Evolutionary conservation across 495 filamentous ascomycete species (phyloP).

Genomic region (Podospora bellae-mahoneyi): DNA sequence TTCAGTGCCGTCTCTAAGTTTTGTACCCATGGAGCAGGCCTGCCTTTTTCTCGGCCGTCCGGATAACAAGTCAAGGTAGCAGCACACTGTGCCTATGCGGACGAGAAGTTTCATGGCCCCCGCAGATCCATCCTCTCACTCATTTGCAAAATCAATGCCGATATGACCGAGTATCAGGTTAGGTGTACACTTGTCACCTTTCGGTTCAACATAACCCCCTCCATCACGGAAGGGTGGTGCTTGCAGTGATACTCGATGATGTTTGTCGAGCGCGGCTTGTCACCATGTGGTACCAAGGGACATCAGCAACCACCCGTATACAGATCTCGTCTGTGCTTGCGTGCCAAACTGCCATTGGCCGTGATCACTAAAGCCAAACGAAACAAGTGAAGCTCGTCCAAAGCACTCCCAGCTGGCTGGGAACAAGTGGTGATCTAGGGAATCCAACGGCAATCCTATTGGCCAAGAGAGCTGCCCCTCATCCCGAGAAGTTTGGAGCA

Average conservation of each 20-base stretch:
- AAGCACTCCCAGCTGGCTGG: constrained; percentile 29
- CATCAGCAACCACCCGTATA: neutral
- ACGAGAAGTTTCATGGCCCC: constrained; percentile 3
- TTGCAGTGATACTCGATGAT: neutral
- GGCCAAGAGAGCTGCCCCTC: constrained; percentile 20
- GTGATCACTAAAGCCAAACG: neutral
- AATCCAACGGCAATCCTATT: constrained; percentile 20
- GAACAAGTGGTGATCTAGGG: constrained; percentile 21
- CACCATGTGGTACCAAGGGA: neutral
- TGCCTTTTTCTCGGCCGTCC: no score
- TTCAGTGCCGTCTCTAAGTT: neutral
- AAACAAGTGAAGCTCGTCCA: constrained; percentile 11
- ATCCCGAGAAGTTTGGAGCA: constrained; percentile 10
- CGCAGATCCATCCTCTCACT: neutral
- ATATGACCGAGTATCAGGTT: no score
- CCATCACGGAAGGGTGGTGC: neutral
- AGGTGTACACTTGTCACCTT: no score
- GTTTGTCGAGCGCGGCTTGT: neutral
- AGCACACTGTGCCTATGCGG: neutral
- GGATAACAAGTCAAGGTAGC: neutral
- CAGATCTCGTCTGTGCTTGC: constrained; percentile 8
- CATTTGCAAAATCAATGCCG: neutral
- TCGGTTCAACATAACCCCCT: neutral
- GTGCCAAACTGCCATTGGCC: constrained; percentile 16
- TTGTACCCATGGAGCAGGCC: neutral